Percentiles rank a stretch among this genome's conserved stretches.
Evolutionary conservation across 2,329 filamentous ascomycete species (phyloP).

Genomic region (Rhynchosporium agropyri): DNA sequence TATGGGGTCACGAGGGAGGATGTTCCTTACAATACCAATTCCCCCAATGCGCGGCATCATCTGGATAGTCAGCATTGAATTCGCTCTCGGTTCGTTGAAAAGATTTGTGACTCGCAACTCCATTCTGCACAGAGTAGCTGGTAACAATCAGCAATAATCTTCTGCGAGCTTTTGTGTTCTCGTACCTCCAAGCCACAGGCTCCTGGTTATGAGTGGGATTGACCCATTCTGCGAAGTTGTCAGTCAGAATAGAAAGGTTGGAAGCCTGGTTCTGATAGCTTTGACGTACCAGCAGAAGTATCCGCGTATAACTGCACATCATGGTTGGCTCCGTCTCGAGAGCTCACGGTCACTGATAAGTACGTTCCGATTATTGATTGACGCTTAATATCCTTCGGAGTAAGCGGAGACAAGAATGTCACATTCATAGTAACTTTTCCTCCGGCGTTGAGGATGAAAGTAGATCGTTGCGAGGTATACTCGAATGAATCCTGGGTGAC

Average conservation of each 20-base stretch:
- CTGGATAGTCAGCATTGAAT: constrained; percentile 39
- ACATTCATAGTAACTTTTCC: constrained; percentile 65
- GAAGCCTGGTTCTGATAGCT: background rate
- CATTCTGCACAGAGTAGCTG: constrained; percentile 35
- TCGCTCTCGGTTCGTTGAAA: constrained; percentile 37
- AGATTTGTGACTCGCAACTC: constrained; percentile 33
- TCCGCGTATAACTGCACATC: constrained; percentile 73
- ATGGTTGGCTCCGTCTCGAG: constrained; percentile 64
- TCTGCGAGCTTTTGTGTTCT: constrained; percentile 60
- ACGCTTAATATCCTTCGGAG: constrained; percentile 64
- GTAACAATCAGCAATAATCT: constrained; percentile 58
- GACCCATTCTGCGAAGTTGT: constrained; percentile 62
- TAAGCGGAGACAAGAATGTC: constrained; percentile 73
- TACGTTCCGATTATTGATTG: constrained; percentile 75
- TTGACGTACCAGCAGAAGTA: constrained; percentile 64
- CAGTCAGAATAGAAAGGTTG: too few species aligned
- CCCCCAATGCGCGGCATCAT: constrained; percentile 73
- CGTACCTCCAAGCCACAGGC: constrained; percentile 63
- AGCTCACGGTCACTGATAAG: constrained; percentile 62
- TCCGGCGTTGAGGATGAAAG: constrained; percentile 68
- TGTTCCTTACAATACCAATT: constrained; percentile 63
- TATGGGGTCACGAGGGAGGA: background rate
- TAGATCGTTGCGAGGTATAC: constrained; percentile 73
- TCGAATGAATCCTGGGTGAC: constrained; percentile 65
- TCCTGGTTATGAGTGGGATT: constrained; percentile 59